These are phyloP conservation scores for Corymbia maculata DNA, from an alignment of 345 rosid genomes.

Conservation along the genomic window DNA sequence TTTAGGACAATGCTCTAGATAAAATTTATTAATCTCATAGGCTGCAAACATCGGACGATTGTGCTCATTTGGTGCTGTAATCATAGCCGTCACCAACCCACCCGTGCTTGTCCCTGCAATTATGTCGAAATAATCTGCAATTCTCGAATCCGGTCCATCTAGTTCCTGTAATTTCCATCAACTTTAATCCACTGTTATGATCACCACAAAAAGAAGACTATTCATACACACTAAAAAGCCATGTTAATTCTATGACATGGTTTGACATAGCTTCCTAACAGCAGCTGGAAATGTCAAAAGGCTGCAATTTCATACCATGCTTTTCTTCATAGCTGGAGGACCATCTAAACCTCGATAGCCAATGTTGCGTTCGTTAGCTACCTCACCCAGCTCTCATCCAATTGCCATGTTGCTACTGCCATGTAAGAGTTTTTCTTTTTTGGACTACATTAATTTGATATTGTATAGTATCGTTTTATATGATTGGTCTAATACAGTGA, in stretches of 20 bases:
- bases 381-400: background rate
- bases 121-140: background rate
- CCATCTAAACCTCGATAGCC: background rate
- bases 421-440: too few relatives aligned
- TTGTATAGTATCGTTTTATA: too few relatives aligned
- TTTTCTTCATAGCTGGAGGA: background rate
- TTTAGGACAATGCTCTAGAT: background rate
- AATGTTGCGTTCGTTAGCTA: background rate
- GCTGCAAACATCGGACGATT: background rate
- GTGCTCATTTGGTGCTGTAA: background rate
- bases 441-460: background rate
- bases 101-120: background rate
- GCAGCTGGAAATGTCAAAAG: background rate
- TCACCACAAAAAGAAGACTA: background rate
- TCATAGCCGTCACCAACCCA: background rate
- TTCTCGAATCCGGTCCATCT: background rate
- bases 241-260: background rate
- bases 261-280: background rate
- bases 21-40: rapidly evolving
- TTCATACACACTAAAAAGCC: background rate
- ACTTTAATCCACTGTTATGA: background rate
- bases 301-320: background rate
- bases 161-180: background rate
- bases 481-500: background rate
- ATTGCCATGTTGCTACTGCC: background rate